Base-by-base conservation (phyloP, 345 rosid genomes). In the Melaleuca alternifolia region DNA sequence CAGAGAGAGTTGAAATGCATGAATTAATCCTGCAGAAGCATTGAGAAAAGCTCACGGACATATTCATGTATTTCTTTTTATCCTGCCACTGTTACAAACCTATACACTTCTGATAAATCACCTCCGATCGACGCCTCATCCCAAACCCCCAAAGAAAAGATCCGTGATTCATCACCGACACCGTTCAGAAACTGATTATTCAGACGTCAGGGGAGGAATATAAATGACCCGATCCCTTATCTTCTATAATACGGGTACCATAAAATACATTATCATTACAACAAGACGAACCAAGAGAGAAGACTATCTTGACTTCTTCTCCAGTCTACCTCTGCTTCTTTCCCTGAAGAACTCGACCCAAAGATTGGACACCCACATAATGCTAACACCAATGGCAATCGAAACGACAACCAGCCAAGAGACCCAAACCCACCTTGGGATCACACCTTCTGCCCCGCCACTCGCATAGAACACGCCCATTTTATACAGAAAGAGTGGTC, bases 391-490 rank as follows among this genome's bases (percentile, higher is more conserved):
- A 76, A 95, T 94, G 2, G 99, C 97, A n/a, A 86, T 85, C 26
- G 90, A 89, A 65, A 96, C 95, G 30, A 97, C 99, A 21, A 88
- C 28, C 21, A 94, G 86, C 99, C 99, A 96, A 84, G 99, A 97
- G 86, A 94, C 88, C 98, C 99, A 95, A 76, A 96, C 84, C 98
- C 99, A 97, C 87, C 59, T 94, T 8, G 99, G 98, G 6, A 96
- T 93, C 28, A 94, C 86, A 23, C 88, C 88, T 26, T 92, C 89
- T 10, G 95, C 96, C 56, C 61, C 91, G 6, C 98, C 99, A 85
- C 90, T 75, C 7, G 88, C 59, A 76, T 91, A 97, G 88, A 90
- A 96, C 11, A 26, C 77, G 7, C 90, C 93, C 98, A 97, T 96
- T 85, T 85, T 89, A 86, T 89, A 92, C 71, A 96, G 91, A 77